Conservation (phyloP, 164 flowering plant species). For the Annona squamosa region DNA sequence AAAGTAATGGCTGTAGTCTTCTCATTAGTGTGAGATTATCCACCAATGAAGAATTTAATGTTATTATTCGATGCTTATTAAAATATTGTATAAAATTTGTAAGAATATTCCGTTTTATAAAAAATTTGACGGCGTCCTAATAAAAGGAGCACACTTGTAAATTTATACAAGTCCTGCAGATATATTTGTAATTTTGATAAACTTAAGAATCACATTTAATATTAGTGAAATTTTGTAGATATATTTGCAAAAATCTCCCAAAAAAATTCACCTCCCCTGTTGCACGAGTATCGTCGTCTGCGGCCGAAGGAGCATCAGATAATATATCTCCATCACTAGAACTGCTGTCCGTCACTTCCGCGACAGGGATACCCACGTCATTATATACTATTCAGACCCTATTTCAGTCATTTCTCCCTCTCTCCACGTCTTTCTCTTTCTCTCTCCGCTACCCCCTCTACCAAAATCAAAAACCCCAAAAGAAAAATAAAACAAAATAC, state of each 20-base stretch:
- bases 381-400: slow-evolving; percentile 1
- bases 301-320: too few species aligned
- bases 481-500: not conserved
- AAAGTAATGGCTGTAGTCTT: too few species aligned
- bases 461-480: not conserved
- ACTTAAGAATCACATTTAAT: not conserved
- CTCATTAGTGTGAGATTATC: too few species aligned
- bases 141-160: too few species aligned
- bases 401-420: slow-evolving; percentile 6
- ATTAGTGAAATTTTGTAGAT: not conserved
- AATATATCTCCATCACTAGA: not conserved
- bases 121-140: too few species aligned
- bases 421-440: not conserved
- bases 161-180: not conserved
- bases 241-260: not conserved
- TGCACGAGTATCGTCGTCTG: too few species aligned
- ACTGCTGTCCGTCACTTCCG: not conserved
- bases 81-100: too few species aligned
- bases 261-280: not conserved
- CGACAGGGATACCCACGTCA: slow-evolving; percentile 18
- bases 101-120: too few species aligned
- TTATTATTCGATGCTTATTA: too few species aligned
- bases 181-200: too few species aligned
- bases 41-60: too few species aligned
- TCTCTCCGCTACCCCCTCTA: not conserved